These are phyloP conservation scores for Aspergillus sclerotialis DNA, from an alignment of 2,329 filamentous ascomycete species.

Conservation along the genomic window DNA sequence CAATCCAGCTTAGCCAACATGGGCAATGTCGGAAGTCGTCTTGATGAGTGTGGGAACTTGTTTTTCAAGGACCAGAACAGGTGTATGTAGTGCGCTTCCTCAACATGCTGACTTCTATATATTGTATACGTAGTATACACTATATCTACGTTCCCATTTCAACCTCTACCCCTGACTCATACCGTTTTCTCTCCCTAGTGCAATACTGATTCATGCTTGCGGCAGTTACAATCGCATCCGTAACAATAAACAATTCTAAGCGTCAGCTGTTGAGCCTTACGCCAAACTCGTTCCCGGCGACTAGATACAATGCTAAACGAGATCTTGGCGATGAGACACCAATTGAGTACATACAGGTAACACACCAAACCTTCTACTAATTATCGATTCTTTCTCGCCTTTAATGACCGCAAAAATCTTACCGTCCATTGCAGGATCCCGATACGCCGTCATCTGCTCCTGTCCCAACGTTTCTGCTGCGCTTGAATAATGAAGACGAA, in stretches of 20 bases:
- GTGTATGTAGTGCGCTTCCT: constrained; percentile 51
- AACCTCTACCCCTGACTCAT: no score
- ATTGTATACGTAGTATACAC: no score
- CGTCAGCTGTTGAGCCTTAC: constrained; percentile 70
- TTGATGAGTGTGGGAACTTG: constrained; percentile 70
- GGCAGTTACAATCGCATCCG: constrained; percentile 76
- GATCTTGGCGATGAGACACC: constrained; percentile 66
- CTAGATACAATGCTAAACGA: constrained; percentile 65
- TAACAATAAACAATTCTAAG: constrained; percentile 72
- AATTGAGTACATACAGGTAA: constrained; percentile 88
- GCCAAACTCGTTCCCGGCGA: constrained; percentile 84
- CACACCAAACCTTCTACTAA: constrained; percentile 14
- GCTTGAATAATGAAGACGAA: constrained; percentile 84
- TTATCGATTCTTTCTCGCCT: constrained; percentile 6
- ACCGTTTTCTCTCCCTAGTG: no score
- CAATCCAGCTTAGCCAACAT: constrained; percentile 49
- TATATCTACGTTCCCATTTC: no score
- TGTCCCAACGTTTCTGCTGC: constrained; percentile 70
- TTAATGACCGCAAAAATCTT: no score
- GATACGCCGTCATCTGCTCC: constrained; percentile 48
- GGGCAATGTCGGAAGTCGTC: constrained; percentile 86
- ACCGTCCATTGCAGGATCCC: constrained; percentile 71
- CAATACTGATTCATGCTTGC: constrained; percentile 9
- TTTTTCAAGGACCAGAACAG: constrained; percentile 87
- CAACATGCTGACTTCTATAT: no score